These are phyloP conservation scores for Hansenula lynferdii DNA, from an alignment of 1,139 yeast species.

Conservation along the genomic window DNA sequence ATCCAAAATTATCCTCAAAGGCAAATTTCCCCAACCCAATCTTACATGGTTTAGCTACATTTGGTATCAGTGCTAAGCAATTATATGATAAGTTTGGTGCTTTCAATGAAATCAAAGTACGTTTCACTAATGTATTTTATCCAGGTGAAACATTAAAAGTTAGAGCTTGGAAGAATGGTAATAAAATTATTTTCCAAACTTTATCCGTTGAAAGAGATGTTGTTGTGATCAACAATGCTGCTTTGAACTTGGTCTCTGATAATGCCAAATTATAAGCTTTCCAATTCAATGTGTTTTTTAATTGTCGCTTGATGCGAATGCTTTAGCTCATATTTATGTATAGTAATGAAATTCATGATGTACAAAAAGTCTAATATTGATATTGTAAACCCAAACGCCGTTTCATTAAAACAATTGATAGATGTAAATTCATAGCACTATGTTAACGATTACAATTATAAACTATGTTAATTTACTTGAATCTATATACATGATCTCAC, in stretches of 20 bases:
- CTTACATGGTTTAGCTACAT: constrained; percentile 86
- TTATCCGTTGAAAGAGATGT: constrained; percentile 75
- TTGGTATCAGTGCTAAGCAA: constrained; percentile 78
- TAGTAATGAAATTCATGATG: no score
- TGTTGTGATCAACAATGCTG: constrained; percentile 84
- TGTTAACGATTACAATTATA: not conserved
- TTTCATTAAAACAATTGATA: no score
- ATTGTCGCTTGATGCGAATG: not conserved
- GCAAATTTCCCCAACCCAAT: constrained; percentile 87
- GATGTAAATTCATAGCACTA: no score
- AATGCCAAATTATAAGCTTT: constrained; percentile 21
- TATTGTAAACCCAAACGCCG: no score
- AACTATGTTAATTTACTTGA: not conserved
- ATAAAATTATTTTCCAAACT: constrained; percentile 74
- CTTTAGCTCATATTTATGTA: not conserved
- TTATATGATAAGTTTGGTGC: constrained; percentile 78
- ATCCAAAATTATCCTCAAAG: constrained; percentile 84
- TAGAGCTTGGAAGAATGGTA: constrained; percentile 78
- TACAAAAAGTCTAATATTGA: no score
- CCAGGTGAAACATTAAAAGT: constrained; percentile 94
- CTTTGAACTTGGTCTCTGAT: constrained; percentile 50
- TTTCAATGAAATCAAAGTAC: constrained; percentile 80
- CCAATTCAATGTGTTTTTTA: not conserved
- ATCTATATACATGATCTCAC: not conserved
- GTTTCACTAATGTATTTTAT: constrained; percentile 89